Evolutionary conservation across 2,329 filamentous ascomycete genomes (phyloP).

Genomic region (Atkinsonella hypoxylon): DNA sequence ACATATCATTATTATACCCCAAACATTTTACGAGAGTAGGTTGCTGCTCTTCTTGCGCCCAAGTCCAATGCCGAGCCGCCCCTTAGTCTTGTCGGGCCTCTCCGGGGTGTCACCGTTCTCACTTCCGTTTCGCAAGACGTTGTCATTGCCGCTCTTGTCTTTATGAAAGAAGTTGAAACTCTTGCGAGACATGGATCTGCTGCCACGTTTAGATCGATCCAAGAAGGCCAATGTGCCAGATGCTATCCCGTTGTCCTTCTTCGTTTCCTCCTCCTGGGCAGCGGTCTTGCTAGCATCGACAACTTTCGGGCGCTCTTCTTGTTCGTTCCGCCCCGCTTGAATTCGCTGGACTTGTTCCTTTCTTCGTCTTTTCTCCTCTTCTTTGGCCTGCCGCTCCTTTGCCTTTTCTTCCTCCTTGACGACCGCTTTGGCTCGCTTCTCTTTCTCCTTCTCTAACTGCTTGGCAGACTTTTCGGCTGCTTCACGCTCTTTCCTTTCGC

Average conservation of each 20-base stretch:
- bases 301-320: constrained; percentile 48
- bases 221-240: constrained; percentile 38
- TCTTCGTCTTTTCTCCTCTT: constrained; percentile 25
- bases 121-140: constrained; percentile 14
- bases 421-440: constrained; percentile 28
- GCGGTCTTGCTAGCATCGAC: constrained; percentile 56
- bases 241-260: constrained; percentile 22
- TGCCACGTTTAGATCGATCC: constrained; percentile 56
- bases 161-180: constrained; percentile 57
- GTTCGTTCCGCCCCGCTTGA: constrained; percentile 41
- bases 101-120: constrained; percentile 21
- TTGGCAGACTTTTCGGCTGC: constrained; percentile 44
- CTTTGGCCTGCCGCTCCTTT: constrained; percentile 13
- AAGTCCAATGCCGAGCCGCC: constrained; percentile 54
- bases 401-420: constrained; percentile 21
- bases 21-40: constrained; percentile 15
- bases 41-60: constrained; percentile 60
- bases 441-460: constrained; percentile 25
- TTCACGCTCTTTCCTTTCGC: constrained; percentile 57
- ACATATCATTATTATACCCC: constrained; percentile 7
- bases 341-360: constrained; percentile 45
- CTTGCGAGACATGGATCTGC: constrained; percentile 69
- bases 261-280: constrained; percentile 36
- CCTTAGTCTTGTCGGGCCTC: constrained; percentile 43
- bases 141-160: constrained; percentile 26